Conservation (phyloP, 202 grass and related monocot species). For the Eragrostis tef region DNA sequence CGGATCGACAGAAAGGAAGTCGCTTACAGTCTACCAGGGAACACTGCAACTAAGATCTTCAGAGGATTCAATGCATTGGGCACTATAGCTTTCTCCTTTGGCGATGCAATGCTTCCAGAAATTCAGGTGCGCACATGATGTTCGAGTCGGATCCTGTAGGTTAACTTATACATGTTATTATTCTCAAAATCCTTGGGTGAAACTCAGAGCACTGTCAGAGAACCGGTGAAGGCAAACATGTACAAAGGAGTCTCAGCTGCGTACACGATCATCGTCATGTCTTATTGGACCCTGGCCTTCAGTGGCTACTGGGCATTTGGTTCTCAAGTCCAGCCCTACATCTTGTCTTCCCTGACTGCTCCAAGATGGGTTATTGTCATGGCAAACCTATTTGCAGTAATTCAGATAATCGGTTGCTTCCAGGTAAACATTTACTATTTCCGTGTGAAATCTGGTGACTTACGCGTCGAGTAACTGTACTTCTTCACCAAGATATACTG, state of each 20-base stretch:
- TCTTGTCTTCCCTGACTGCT: slow-evolving; percentile 68
- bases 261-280: slow-evolving; percentile 62
- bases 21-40: slow-evolving; percentile 60
- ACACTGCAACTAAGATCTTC: slow-evolving; percentile 56
- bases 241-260: slow-evolving; percentile 66
- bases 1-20: slow-evolving; percentile 52
- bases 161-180: neutral
- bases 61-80: slow-evolving; percentile 72
- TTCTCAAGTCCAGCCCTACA: slow-evolving; percentile 69
- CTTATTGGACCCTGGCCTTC: slow-evolving; percentile 74
- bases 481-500: slow-evolving; percentile 69
- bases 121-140: slow-evolving; percentile 56
- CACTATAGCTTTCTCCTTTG: slow-evolving; percentile 87
- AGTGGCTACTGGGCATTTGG: slow-evolving; percentile 84
- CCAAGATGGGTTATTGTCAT: slow-evolving; percentile 75
- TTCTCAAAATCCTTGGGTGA: slow-evolving; percentile 4
- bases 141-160: neutral
- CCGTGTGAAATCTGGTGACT: neutral
- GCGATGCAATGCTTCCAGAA: slow-evolving; percentile 90
- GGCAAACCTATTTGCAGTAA: slow-evolving; percentile 87
- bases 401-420: slow-evolving; percentile 85
- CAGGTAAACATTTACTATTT: slow-evolving; percentile 57
- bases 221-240: slow-evolving; percentile 71
- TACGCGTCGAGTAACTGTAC: slow-evolving; percentile 7
- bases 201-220: slow-evolving; percentile 60